Conservation (phyloP, 2,329 filamentous ascomycete genomes). For the Verticillium albo-atrum region DNA sequence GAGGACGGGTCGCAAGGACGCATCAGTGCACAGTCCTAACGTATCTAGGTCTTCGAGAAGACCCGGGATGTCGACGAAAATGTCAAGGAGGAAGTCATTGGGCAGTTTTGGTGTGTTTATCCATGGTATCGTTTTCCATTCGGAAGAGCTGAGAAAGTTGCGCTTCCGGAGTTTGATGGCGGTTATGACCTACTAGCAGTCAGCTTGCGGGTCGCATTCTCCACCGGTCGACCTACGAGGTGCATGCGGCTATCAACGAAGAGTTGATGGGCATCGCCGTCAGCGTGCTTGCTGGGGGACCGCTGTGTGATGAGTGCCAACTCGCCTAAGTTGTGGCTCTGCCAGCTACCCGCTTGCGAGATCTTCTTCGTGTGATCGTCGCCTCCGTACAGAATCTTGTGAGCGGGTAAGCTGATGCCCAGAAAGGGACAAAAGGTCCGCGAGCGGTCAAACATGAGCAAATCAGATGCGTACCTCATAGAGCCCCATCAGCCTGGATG, state of each 20-base stretch:
- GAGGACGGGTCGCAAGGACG: not conserved
- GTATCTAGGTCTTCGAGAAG: constrained; percentile 21
- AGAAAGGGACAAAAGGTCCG: not conserved
- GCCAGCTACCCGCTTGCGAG: constrained; percentile 13
- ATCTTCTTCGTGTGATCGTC: constrained; percentile 9
- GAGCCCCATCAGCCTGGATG: constrained; percentile 8
- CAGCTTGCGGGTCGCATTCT: not conserved
- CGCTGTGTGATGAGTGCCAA: constrained; percentile 8
- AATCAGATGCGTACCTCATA: constrained; percentile 14
- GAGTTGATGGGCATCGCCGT: constrained; percentile 13
- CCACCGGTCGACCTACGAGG: constrained; percentile 8
- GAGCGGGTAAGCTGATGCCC: not conserved
- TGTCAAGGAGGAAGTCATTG: constrained; percentile 24
- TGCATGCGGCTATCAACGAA: constrained; percentile 16
- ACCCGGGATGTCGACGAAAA: constrained; percentile 22
- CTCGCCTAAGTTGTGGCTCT: constrained; percentile 11
- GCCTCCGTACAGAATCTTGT: constrained; percentile 13
- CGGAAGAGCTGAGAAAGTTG: constrained; percentile 19
- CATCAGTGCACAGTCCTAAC: constrained; percentile 11
- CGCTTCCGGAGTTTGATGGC: constrained; percentile 14
- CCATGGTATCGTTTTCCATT: constrained; percentile 29
- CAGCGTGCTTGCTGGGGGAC: constrained; percentile 1
- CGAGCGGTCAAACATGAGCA: too few species aligned
- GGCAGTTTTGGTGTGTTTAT: constrained; percentile 18
- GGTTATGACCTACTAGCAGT: constrained; percentile 2